Evolutionary conservation across 805 yeast species (phyloP), one percentile per base, ranked within the genome.

Genomic region (Zygosaccharomyces siamensis): DNA sequence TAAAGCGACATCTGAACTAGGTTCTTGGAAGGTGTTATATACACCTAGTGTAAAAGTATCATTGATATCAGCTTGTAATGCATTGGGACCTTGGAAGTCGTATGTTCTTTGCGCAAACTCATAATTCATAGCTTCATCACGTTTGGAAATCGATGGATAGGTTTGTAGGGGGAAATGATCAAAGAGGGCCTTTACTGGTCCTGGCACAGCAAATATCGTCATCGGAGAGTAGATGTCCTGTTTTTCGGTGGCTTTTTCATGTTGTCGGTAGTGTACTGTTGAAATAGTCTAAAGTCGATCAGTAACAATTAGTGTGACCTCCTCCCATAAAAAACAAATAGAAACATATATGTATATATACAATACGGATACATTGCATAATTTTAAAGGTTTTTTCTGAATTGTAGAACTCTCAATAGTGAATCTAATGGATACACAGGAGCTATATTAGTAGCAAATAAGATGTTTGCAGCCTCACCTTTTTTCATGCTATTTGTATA

Each of bases 11-110:
- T 59, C 49, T 1, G 55, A 43, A 10, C 51, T 57, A 31, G 64
- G 62, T 11, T 66, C 68, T 1, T 62, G 49, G 39, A 65, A 64
- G 2, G 77, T 68, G 55, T 75, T 76, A 58, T 78, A 80, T 0
- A 80, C 81, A 1, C 81, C 85, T 18, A 83, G 59, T 28, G 72
- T 71, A 64, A 81, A 80, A 11, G 62, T 59, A n/a, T 58, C 57
- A 23, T 54, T 51, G 4, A 46, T 18, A 39, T 47, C 42, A 8
- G n/a, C 44, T 45, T 38, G 49, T 7, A 11, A n/a, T 8, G 55
- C 44, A 30, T 46, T 36, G 18, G 51, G 28, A 28, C 49, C 53
- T 36, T 26, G 57, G 43, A 52, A 63, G 8, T 54, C 56, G 54
- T 40, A 65, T 36, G 53, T 61, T 48, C 70, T 54, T 11, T 41